These are phyloP conservation scores for Cyberlindnera samutprakarnensis DNA, from an alignment of 805 yeast genomes.

Conservation along the genomic window DNA sequence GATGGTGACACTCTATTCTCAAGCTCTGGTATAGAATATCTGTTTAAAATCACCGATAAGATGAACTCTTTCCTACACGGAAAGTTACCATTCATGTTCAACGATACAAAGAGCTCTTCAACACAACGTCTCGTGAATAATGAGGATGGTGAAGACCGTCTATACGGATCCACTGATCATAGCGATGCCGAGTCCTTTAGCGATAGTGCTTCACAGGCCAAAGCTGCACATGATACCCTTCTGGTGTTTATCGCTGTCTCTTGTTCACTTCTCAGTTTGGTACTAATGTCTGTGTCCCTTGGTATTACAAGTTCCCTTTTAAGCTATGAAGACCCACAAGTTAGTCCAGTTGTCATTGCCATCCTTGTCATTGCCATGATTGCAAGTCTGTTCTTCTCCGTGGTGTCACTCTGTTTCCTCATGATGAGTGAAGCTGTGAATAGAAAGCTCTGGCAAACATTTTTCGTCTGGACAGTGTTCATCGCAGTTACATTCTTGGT, in stretches of 20 bases:
- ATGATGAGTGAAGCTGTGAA: conserved; percentile 28
- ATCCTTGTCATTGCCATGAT: conserved; percentile 34
- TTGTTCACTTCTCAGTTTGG: conserved; percentile 30
- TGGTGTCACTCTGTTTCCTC: conserved; percentile 37
- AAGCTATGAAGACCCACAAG: conserved; percentile 16
- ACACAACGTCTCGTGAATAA: not conserved
- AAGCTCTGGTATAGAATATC: conserved; percentile 21
- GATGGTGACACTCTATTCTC: conserved; percentile 23
- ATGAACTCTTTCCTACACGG: conserved; percentile 10
- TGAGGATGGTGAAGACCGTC: not conserved
- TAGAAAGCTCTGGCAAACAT: conserved; percentile 30
- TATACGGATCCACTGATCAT: conserved; percentile 2
- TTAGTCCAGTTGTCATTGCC: conserved; percentile 20
- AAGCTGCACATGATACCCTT: conserved; percentile 33
- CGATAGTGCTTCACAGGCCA: conserved; percentile 1
- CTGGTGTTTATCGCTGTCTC: conserved; percentile 36
- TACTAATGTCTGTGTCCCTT: conserved; percentile 36
- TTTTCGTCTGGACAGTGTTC: conserved; percentile 35
- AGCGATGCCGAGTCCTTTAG: conserved; percentile 13
- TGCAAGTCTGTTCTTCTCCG: conserved; percentile 34
- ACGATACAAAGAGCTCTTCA: not conserved
- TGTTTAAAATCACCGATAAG: conserved; percentile 16
- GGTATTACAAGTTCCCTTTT: conserved; percentile 31
- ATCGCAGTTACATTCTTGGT: conserved; percentile 33
- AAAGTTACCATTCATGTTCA: conserved; percentile 15